Evolutionary conservation across 2,329 filamentous ascomycete species (phyloP), one percentile per base, ranked within the genome.

Genomic region (Monosporascus sp.): DNA sequence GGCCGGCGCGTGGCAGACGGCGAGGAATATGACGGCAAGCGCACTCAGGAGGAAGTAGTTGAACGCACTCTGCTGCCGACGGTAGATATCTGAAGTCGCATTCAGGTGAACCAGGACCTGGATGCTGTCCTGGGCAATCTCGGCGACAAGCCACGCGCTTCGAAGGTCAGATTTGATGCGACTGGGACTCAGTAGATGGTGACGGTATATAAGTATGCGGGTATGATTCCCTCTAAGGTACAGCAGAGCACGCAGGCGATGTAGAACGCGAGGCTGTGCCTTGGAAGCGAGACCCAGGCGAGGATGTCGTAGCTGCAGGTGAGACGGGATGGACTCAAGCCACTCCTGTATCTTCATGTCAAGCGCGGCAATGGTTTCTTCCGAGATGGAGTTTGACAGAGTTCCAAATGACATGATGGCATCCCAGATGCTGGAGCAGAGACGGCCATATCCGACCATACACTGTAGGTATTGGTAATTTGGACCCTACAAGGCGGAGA

Each of bases 351-450:
- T 24, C 24, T 24, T 24, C 24, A 24, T 24, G 24, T 24, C 24
- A 24, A 24, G 24, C 5, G 24, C 24, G 3, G 24, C 24, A 24
- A 24, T 24, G 24, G 24, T 24, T 5, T 24, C 24, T 24, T 24
- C 24, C 24, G 24, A 24, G 24, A 24, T 24, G 24, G 24, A 24
- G 24, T 24, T 24, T 24, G 24, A 24, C 24, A 24, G 24, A 24
- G 24, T 24, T 24, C 24, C 24, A 24, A 24, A 24, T 5, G 24
- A 24, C 61, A 74, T 61, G 1, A 78, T 69, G 0, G 76, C 66
- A 0, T 73, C 71, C 76, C 76, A 77, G 6, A 79, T 70, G 48
- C 73, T 75, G 2, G 75, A 73, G 48, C 73, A 75, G 0, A 79
- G 65, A 0, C 74, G 69, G 0, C 74, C 74, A 40, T 79, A 78